These are phyloP conservation scores for Torulaspora gathmanii DNA, from an alignment of 805 yeast genomes.

Conservation along the genomic window DNA sequence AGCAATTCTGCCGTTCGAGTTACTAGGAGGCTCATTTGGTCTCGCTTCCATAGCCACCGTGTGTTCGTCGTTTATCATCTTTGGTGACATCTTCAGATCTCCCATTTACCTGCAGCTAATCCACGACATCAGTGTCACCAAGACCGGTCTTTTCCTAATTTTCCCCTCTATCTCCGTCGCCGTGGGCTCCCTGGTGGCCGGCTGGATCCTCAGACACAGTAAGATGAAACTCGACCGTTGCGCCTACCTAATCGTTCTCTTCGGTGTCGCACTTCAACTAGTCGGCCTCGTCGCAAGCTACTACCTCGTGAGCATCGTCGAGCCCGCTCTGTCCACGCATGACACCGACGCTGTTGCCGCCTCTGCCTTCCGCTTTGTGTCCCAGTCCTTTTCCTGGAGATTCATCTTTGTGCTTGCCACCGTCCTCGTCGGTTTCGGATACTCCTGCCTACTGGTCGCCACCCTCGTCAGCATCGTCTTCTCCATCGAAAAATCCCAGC, in stretches of 20 bases:
- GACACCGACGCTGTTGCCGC: conserved; percentile 2
- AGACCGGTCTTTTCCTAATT: conserved; percentile 50
- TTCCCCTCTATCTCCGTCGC: conserved; percentile 56
- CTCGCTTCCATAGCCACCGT: conserved; percentile 49
- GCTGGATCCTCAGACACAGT: conserved; percentile 40
- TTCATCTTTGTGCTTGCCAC: conserved; percentile 29
- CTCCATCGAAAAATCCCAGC: conserved; percentile 42
- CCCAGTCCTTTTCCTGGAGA: conserved; percentile 29
- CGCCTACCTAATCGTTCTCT: conserved; percentile 25
- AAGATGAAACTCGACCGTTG: conserved; percentile 30
- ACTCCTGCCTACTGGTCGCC: conserved; percentile 51
- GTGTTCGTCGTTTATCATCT: conserved; percentile 39
- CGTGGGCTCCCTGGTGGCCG: conserved; percentile 52
- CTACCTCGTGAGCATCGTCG: conserved; percentile 17
- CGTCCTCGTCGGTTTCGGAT: conserved; percentile 44
- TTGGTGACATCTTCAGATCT: conserved; percentile 50
- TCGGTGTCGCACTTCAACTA: conserved; percentile 24
- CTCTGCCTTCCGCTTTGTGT: conserved; percentile 10
- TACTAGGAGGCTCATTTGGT: conserved; percentile 52
- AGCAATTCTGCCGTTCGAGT: conserved; percentile 56
- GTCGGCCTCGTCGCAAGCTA: conserved; percentile 20
- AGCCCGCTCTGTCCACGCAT: conserved; percentile 18
- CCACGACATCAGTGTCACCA: conserved; percentile 46
- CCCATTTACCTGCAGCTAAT: conserved; percentile 57
- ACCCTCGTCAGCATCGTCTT: conserved; percentile 53